A percentile compares a stretch with the other conserved stretches of the same genome.
Evolutionary conservation across 305 asterid species (phyloP).

Genomic region (Caryopteris hybrid): DNA sequence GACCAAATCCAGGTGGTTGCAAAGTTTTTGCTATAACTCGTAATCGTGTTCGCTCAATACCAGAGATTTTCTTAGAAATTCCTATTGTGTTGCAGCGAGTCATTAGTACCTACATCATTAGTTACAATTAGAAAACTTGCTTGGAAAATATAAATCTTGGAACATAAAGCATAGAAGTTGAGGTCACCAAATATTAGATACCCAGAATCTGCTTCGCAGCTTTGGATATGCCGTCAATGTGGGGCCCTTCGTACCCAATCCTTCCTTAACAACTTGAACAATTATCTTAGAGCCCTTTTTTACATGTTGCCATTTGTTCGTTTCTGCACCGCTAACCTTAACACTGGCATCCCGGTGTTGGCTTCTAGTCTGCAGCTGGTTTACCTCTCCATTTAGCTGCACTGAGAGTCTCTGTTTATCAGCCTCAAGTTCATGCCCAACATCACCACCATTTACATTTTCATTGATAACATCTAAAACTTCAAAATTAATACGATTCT

Average conservation of each 20-base stretch:
- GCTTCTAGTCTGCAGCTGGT: slow-evolving; percentile 26
- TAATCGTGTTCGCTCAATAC: slow-evolving; percentile 86
- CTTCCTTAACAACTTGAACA: slow-evolving; percentile 97
- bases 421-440: slow-evolving; percentile 34
- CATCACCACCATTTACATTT: slow-evolving; percentile 57
- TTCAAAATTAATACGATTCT: slow-evolving; percentile 37
- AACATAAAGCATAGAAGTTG: slow-evolving; percentile 26
- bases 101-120: slow-evolving; percentile 57
- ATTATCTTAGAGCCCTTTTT: slow-evolving; percentile 80
- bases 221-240: slow-evolving; percentile 88
- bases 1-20: slow-evolving; percentile 93
- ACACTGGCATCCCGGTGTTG: slow-evolving; percentile 20
- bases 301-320: slow-evolving; percentile 64
- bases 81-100: slow-evolving; percentile 67
- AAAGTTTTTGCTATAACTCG: slow-evolving; percentile 80
- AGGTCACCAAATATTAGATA: slow-evolving; percentile 32
- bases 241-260: slow-evolving; percentile 94
- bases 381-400: slow-evolving; percentile 36
- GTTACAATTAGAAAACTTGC: slow-evolving; percentile 21
- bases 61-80: slow-evolving; percentile 84
- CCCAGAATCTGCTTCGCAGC: slow-evolving; percentile 98
- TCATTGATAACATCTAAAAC: slow-evolving; percentile 39
- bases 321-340: slow-evolving; percentile 26
- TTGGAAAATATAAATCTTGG: slow-evolving; percentile 22
- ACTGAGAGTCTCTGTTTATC: slow-evolving; percentile 32